phyloP scores from a whole-genome alignment of 148 eudicot species.

The Amaranthus palmeri region DNA sequence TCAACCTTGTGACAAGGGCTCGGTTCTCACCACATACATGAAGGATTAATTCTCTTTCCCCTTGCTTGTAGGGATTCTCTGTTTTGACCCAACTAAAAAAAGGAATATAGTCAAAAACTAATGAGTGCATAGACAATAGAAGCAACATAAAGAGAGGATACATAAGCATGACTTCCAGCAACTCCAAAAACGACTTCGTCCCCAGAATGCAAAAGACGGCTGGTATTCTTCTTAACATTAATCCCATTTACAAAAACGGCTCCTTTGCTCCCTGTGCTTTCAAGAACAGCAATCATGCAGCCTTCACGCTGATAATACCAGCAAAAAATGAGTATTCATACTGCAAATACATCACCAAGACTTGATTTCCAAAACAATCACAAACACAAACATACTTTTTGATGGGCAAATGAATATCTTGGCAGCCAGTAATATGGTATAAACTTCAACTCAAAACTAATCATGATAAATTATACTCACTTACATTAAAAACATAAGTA shows the following conservation, averaged over 20 bases:
- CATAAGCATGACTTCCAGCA: slow-evolving; percentile 73
- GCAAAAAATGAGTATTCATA: slow-evolving; percentile 42
- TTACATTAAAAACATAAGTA: slow-evolving; percentile 17
- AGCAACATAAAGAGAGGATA: slow-evolving; percentile 41
- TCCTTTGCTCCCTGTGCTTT: slow-evolving; percentile 81
- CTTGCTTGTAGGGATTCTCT: too few species aligned
- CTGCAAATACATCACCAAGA: slow-evolving; percentile 30
- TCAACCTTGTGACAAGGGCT: too few species aligned
- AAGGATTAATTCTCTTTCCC: too few species aligned
- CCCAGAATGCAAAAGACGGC: slow-evolving; percentile 64
- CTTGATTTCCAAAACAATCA: slow-evolving; percentile 21
- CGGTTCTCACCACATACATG: too few species aligned
- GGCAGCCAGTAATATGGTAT: not conserved
- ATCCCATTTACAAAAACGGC: slow-evolving; percentile 76
- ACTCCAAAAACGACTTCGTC: slow-evolving; percentile 72
- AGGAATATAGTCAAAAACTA: too few species aligned
- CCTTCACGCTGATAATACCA: slow-evolving; percentile 62
- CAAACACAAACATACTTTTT: not conserved
- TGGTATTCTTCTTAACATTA: slow-evolving; percentile 48
- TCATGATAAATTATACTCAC: not conserved
- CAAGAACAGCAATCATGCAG: slow-evolving; percentile 59
- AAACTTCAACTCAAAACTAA: not conserved
- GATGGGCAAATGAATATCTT: not conserved
- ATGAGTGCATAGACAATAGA: not conserved
- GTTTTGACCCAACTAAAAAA: too few species aligned